Conservation (phyloP, 116 monocot species). For the Trichopus zeylanicus region DNA sequence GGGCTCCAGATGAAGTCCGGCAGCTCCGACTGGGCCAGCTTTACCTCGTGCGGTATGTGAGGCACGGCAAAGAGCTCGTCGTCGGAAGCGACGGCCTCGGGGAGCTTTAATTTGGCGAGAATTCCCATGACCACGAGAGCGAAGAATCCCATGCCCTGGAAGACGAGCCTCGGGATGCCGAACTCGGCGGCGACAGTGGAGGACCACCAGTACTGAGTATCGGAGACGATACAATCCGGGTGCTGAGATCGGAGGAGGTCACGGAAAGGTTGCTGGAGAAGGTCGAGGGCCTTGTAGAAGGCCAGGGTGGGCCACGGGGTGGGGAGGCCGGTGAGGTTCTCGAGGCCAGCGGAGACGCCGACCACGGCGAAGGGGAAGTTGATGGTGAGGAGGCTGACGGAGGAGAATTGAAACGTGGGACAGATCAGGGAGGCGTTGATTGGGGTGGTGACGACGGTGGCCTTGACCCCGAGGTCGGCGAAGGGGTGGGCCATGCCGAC, state of each 20-base stretch:
- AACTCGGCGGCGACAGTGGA: neutral
- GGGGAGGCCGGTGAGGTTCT: conserved; percentile 3
- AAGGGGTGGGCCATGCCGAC: conserved; percentile 1
- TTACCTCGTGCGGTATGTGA: conserved; percentile 20
- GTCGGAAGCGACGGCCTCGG: neutral
- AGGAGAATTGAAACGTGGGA: neutral
- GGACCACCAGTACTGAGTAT: conserved; percentile 13
- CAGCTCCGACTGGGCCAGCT: conserved; percentile 19
- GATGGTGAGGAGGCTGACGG: conserved; percentile 6
- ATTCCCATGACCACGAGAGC: neutral
- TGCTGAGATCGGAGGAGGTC: conserved; percentile 1
- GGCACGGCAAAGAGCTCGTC: conserved; percentile 15
- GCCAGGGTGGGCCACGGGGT: neutral
- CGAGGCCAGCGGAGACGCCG: too few relatives aligned
- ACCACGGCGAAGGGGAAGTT: conserved; percentile 1
- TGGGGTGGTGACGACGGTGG: neutral
- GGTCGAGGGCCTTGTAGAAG: conserved; percentile 1
- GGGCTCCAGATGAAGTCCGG: neutral
- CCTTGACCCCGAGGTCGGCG: neutral
- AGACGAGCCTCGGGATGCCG: conserved; percentile 14
- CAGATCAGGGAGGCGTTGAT: neutral
- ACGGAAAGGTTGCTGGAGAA: conserved; percentile 10
- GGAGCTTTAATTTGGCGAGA: neutral
- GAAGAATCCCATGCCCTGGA: conserved; percentile 20
- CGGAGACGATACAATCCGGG: conserved; percentile 25